Evolutionary conservation across 768 basidiomycete genomes (phyloP), one percentile per base, ranked within the genome.

Genomic region (Lactarius akahatsu): DNA sequence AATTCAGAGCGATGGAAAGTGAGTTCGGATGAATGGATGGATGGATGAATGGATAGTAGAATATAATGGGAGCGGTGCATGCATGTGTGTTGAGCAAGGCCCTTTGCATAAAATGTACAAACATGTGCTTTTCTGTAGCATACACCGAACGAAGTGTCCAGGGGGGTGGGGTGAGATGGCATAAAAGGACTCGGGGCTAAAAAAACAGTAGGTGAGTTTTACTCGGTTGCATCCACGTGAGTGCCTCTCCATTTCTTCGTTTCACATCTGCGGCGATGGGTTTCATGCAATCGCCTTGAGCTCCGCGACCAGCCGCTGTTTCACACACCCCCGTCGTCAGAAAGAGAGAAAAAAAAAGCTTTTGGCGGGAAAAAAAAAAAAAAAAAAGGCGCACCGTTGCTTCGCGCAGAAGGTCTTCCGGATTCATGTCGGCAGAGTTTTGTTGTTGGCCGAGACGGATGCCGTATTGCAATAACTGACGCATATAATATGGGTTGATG

Each of bases 401-500:
- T 32, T 85, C 86, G 4, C 77, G 75, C 67, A 81, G 78, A 69
- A 84, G 78, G 43, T 79, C 76, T 16, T 60, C 61, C 45, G 54
- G 56, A 45, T 57, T 57, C 62, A 61, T 58, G 43, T 66, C 65
- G 20, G 41, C 63, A 43, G 61, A 62, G 23, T 70, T 66, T 40
- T 73, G 71, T 62, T 63, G 62, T n/a, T 74, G 77, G 16, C 88
- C 88, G 3, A 89, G 79, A 63, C 79, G 81, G 67, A 92, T 86
- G 9, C 89, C 89, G 72, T 92, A 91, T 66, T 83, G 60, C 13
- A 92, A 77, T 57, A 92, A 74, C 71, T 92, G 91, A 62, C 79
- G 78, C 91, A 92, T 92, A 76, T 89, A 92, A 74, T 88, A 85
- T 3, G 89, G 88, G 69, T 87, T 89, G 72, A 92, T 92, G 61